These are phyloP conservation scores for Pueraria montana DNA, from an alignment of 306 rosid genomes.

Conservation along the genomic window DNA sequence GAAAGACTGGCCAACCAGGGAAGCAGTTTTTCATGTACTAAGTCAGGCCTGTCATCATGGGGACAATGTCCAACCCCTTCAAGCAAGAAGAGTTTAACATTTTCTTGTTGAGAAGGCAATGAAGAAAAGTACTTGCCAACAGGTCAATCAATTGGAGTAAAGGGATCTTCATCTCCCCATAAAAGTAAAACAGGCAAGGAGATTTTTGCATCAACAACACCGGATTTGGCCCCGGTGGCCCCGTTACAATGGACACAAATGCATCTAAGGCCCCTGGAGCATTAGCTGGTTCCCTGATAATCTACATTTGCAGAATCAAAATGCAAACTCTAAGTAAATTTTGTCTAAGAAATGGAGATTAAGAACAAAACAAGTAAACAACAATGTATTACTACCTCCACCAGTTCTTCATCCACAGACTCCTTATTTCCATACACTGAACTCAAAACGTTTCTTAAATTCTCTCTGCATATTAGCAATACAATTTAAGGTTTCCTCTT, in stretches of 20 bases:
- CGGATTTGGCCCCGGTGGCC: conserved; percentile 95
- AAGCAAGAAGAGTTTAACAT: conserved; percentile 68
- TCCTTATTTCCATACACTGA: conserved; percentile 86
- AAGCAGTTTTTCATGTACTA: conserved; percentile 82
- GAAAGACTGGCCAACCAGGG: conserved; percentile 85
- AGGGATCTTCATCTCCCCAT: conserved; percentile 94
- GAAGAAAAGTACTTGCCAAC: conserved; percentile 83
- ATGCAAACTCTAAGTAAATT: conserved; percentile 24
- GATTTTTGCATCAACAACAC: conserved; percentile 71
- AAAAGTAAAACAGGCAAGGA: conserved; percentile 75
- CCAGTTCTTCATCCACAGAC: conserved; percentile 86
- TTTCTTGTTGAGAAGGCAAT: conserved; percentile 62
- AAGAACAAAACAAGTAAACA: conserved; percentile 14
- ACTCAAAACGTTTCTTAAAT: conserved; percentile 66
- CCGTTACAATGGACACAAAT: conserved; percentile 83
- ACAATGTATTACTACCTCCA: conserved; percentile 68
- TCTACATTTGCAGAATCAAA: conserved; percentile 57
- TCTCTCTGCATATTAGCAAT: conserved; percentile 70
- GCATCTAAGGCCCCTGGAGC: conserved; percentile 88
- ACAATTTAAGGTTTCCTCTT: conserved; percentile 23
- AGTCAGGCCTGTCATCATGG: conserved; percentile 87
- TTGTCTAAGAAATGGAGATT: neutral
- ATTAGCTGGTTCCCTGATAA: conserved; percentile 80
- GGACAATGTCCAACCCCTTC: conserved; percentile 97
- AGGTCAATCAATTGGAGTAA: conserved; percentile 97